Evolutionary conservation across 2,329 filamentous ascomycete species (phyloP).

Genomic region (Hypoxylon sp.): DNA sequence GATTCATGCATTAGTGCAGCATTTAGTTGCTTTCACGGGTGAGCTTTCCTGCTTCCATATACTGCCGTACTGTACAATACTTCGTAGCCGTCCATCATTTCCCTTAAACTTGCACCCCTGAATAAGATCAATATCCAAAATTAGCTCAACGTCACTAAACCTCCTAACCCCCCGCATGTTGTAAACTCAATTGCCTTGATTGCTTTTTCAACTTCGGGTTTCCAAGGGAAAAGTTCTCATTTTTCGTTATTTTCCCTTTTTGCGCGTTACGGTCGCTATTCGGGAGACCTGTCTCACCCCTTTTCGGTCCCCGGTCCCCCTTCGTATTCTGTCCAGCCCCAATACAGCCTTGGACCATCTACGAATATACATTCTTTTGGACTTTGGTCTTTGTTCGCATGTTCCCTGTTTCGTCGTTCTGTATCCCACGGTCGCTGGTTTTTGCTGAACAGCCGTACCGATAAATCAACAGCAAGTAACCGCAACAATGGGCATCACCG

Average conservation of each 20-base stretch:
- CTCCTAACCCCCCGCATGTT: conserved; percentile 42
- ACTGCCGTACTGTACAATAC: conserved; percentile 1
- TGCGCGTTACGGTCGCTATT: conserved; percentile 7
- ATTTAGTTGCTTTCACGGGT: neutral
- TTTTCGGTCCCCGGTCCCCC: conserved; percentile 12
- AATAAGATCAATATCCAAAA: conserved; percentile 34
- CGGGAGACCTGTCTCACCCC: conserved; percentile 7
- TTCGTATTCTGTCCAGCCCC: neutral
- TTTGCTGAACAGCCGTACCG: conserved; percentile 19
- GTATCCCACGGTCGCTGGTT: conserved; percentile 21
- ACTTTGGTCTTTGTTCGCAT: conserved; percentile 32
- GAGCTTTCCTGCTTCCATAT: neutral
- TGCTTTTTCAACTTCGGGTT: conserved; percentile 25
- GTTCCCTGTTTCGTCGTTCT: conserved; percentile 19
- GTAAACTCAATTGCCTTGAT: conserved; percentile 26
- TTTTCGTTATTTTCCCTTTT: conserved; percentile 31
- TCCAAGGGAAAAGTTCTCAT: conserved; percentile 24
- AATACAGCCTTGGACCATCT: conserved; percentile 1
- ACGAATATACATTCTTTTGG: conserved; percentile 19
- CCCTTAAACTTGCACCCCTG: conserved; percentile 19
- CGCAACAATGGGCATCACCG: conserved; percentile 48
- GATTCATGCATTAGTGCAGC: neutral
- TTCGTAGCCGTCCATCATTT: conserved; percentile 30
- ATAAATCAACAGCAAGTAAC: conserved; percentile 29
- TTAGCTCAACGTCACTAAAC: conserved; percentile 40